Percentiles rank a stretch among this genome's conserved stretches.
These are phyloP conservation scores for Pyrus communis DNA, from an alignment of 306 rosid genomes.

Conservation along the genomic window DNA sequence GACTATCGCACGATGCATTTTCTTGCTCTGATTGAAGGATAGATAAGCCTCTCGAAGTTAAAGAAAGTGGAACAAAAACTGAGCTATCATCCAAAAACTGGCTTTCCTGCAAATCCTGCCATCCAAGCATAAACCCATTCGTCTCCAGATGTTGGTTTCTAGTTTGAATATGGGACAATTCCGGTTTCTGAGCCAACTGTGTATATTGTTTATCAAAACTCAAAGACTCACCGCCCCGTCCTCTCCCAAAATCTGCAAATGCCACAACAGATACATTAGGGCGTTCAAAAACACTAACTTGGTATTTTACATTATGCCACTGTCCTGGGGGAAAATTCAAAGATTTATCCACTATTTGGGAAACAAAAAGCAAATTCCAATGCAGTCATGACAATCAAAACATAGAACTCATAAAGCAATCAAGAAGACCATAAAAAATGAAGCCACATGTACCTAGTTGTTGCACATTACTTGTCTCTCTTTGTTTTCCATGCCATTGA, in stretches of 20 bases:
- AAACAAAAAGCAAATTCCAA: background rate
- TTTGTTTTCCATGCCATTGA: conserved; percentile 24
- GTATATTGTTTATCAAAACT: conserved; percentile 18
- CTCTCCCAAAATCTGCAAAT: conserved; percentile 30
- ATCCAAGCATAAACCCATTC: conserved; percentile 41
- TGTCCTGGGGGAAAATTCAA: background rate
- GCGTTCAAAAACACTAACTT: background rate
- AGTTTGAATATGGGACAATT: conserved; percentile 11
- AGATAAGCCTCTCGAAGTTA: conserved; percentile 22
- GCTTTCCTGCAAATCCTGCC: conserved; percentile 22
- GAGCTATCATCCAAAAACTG: conserved; percentile 31
- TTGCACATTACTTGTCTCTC: conserved; percentile 14
- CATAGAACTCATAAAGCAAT: background rate
- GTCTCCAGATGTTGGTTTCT: conserved; percentile 17
- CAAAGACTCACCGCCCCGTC: conserved; percentile 15
- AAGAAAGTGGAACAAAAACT: conserved; percentile 25
- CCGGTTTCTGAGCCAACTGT: conserved; percentile 26
- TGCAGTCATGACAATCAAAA: background rate
- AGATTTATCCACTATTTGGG: background rate
- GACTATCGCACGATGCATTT: conserved; percentile 49
- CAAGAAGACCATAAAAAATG: background rate
- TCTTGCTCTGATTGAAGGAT: conserved; percentile 36
- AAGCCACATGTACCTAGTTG: conserved; percentile 17
- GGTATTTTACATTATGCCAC: background rate
- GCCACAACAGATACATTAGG: background rate